Percentiles rank a stretch among this genome's conserved stretches.
phyloP scores from a whole-genome alignment of 2,329 filamentous ascomycete species.

The Neonectria punicea region DNA sequence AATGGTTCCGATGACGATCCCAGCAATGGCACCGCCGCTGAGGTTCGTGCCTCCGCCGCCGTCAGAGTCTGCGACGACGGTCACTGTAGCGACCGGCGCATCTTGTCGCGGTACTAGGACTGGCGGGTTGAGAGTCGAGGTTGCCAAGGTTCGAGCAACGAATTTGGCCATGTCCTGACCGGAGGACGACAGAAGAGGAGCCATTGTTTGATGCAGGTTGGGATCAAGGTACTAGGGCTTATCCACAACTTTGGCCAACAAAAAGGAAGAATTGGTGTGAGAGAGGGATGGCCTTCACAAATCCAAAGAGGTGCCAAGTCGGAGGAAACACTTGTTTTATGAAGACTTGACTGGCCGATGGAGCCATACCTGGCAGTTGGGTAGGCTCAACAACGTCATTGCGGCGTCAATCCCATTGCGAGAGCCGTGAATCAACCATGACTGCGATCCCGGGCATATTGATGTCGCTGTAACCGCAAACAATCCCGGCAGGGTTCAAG shows the following conservation, averaged over 20 bases:
- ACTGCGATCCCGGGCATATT: not conserved
- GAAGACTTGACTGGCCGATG: not conserved
- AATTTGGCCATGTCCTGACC: not conserved
- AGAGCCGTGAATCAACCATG: not conserved
- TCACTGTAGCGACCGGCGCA: conserved; percentile 43
- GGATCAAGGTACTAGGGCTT: not conserved
- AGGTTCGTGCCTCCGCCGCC: conserved; percentile 42
- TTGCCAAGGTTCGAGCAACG: not conserved
- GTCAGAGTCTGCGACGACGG: conserved; percentile 40
- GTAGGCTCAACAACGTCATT: not conserved
- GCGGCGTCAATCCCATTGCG: not conserved
- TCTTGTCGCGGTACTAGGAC: conserved; percentile 34
- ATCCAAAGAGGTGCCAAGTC: not conserved
- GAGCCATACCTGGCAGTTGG: not conserved
- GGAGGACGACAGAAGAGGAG: not conserved
- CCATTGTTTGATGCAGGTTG: not conserved
- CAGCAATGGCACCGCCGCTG: conserved; percentile 61
- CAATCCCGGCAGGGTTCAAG: not conserved
- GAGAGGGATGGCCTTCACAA: not conserved
- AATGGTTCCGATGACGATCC: conserved; percentile 62
- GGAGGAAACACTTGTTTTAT: not conserved
- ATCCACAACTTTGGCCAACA: not conserved
- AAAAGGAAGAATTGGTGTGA: not conserved
- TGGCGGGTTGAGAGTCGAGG: not conserved
- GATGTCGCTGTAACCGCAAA: not conserved